Evolutionary conservation across 306 rosid genomes (phyloP).

Genomic region (Senna tora): DNA sequence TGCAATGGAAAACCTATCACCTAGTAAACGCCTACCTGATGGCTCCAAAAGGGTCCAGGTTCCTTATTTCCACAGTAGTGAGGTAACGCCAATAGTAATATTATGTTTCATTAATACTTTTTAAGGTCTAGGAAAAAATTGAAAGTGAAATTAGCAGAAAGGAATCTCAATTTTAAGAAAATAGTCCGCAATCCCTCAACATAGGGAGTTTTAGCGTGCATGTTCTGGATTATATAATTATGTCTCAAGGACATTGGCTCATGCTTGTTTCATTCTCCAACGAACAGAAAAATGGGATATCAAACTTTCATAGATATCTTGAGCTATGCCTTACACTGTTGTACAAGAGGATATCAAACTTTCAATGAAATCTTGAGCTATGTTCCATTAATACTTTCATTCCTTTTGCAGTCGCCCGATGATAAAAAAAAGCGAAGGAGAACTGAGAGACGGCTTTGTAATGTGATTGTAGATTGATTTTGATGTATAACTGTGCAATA

Average conservation of each 20-base stretch:
- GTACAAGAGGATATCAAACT: too few species aligned
- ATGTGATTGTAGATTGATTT: slow-evolving; percentile 63
- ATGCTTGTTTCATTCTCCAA: slow-evolving; percentile 7
- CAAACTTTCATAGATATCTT: slow-evolving; percentile 14
- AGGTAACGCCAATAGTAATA: slow-evolving; percentile 49
- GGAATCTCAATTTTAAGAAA: slow-evolving; percentile 1
- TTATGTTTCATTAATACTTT: not conserved
- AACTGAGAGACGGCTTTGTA: slow-evolving; percentile 62
- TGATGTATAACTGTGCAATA: slow-evolving; percentile 36
- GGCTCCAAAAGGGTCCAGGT: slow-evolving; percentile 89
- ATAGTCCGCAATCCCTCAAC: not conserved
- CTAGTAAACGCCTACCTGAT: slow-evolving; percentile 84
- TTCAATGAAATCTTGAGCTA: too few species aligned
- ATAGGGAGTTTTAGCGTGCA: not conserved
- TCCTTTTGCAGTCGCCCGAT: slow-evolving; percentile 56
- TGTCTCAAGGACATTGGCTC: not conserved
- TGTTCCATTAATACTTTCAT: too few species aligned
- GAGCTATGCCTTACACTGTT: slow-evolving; percentile 3
- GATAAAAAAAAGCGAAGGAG: slow-evolving; percentile 61
- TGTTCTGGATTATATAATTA: not conserved
- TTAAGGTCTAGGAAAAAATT: not conserved
- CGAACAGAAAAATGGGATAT: not conserved
- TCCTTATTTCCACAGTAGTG: slow-evolving; percentile 62
- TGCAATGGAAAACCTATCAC: slow-evolving; percentile 57
- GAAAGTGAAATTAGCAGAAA: not conserved